phyloP scores from a whole-genome alignment of 2,329 filamentous ascomycete genomes.

The Sarocladium kiliense region DNA sequence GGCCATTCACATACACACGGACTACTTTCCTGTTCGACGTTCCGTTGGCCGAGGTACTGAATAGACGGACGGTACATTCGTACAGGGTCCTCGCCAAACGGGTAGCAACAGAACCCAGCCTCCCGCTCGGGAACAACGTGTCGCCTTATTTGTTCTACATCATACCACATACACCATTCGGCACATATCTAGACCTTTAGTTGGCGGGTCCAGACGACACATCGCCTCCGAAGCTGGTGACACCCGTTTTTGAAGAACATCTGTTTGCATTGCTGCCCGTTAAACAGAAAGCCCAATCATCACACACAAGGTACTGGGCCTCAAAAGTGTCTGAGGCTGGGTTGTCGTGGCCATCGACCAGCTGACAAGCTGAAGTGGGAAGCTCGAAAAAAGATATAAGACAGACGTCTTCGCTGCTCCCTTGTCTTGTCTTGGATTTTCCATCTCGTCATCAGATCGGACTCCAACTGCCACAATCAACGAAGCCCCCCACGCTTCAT shows the following conservation, averaged over 20 bases:
- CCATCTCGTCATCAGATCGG: conserved; percentile 4
- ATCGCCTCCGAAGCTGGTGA: neutral
- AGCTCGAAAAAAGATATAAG: neutral
- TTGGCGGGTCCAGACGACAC: neutral
- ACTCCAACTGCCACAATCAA: neutral
- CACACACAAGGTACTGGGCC: neutral
- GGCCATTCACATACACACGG: neutral
- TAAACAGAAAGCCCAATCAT: neutral
- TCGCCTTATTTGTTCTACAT: neutral
- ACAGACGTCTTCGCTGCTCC: neutral
- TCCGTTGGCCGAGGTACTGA: neutral
- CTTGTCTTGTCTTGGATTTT: neutral
- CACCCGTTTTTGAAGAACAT: neutral
- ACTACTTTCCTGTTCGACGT: neutral
- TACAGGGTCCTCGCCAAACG: neutral
- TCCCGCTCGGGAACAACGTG: neutral
- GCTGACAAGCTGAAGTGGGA: neutral
- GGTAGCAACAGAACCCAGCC: neutral
- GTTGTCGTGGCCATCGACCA: neutral
- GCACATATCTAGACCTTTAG: neutral
- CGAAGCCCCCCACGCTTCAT: neutral
- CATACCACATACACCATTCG: neutral
- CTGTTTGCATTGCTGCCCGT: conserved; percentile 6
- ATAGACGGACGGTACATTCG: no score
- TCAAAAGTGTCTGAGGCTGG: neutral